These are phyloP conservation scores for Phytophthora hibernalis DNA, from an alignment of 352 stramenopile genomes.

Conservation along the genomic window DNA sequence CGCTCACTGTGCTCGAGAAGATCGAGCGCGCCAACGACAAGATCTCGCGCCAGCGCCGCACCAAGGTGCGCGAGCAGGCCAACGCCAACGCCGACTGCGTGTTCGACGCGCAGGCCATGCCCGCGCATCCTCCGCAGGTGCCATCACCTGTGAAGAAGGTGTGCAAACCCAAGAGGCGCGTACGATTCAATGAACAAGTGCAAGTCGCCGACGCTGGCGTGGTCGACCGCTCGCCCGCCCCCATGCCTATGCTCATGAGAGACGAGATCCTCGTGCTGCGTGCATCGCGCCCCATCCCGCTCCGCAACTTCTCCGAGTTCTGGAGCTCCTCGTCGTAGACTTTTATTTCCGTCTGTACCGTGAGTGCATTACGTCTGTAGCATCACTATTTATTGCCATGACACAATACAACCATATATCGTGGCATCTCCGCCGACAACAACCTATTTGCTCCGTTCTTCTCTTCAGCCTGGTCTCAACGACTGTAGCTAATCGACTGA, in stretches of 20 bases:
- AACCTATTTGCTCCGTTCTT: conserved; percentile 1
- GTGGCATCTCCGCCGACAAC: conserved; percentile 22
- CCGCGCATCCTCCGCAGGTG: conserved; percentile 34
- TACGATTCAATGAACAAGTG: conserved; percentile 73
- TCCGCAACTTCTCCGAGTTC: conserved; percentile 83
- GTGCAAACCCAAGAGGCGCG: conserved; percentile 39
- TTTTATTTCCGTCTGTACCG: conserved; percentile 18
- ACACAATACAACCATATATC: conserved; percentile 34
- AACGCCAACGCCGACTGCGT: conserved; percentile 51
- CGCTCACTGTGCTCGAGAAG: conserved; percentile 78
- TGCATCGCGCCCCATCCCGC: conserved; percentile 72
- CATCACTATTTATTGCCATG: conserved; percentile 50
- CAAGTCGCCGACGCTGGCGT: conserved; percentile 45
- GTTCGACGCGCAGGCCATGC: conserved; percentile 33
- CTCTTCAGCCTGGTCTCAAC: not conserved
- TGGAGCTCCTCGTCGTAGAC: conserved; percentile 59
- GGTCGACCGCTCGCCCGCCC: conserved; percentile 63
- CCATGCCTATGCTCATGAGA: conserved; percentile 71
- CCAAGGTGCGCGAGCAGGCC: conserved; percentile 62
- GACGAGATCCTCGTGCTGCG: conserved; percentile 85
- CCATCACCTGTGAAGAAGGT: conserved; percentile 34
- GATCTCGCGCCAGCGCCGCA: conserved; percentile 71
- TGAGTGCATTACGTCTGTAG: conserved; percentile 44
- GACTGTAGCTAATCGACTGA: not conserved
- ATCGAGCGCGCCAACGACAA: conserved; percentile 85